A percentile compares a stretch with the other conserved stretches of the same genome.
These are phyloP conservation scores for Aspergillus texensis DNA, from an alignment of 2,329 filamentous ascomycete species.

Conservation along the genomic window DNA sequence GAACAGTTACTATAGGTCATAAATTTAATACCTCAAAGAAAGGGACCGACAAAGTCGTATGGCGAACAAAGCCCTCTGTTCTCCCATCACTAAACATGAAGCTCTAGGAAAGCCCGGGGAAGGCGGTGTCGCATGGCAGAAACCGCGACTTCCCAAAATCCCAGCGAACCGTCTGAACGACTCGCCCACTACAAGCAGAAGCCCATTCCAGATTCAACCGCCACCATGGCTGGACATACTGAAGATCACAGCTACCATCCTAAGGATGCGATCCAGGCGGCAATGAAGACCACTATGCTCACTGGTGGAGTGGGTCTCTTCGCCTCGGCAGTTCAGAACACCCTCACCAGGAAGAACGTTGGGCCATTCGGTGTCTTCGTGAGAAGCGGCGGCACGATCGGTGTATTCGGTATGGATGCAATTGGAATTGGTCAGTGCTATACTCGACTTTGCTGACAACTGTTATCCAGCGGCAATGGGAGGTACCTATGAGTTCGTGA, in stretches of 20 bases:
- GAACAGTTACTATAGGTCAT: background rate
- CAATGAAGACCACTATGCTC: constrained; percentile 66
- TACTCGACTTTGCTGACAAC: constrained; percentile 13
- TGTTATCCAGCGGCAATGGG: constrained; percentile 65
- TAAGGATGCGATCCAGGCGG: constrained; percentile 71
- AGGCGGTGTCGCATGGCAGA: constrained; percentile 33
- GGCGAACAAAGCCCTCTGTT: background rate
- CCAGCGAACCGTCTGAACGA: constrained; percentile 23
- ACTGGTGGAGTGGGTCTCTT: constrained; percentile 70
- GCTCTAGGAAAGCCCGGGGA: constrained; percentile 19
- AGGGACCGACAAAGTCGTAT: constrained; percentile 8
- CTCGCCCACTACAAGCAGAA: constrained; percentile 30
- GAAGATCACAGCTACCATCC: constrained; percentile 65
- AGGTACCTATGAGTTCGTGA: constrained; percentile 76
- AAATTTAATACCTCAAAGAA: background rate
- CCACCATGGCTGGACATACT: constrained; percentile 52
- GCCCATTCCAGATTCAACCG: constrained; percentile 24
- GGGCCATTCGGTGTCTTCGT: constrained; percentile 81
- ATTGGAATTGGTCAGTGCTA: background rate
- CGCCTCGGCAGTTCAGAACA: constrained; percentile 81
- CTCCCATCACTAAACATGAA: constrained; percentile 9
- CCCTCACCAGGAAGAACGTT: constrained; percentile 78
- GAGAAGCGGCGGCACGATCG: constrained; percentile 74
- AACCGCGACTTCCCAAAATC: constrained; percentile 31
- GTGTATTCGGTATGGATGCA: constrained; percentile 59